Evolutionary conservation across 768 basidiomycete species (phyloP), one percentile per base, ranked within the genome.

Genomic region (Daedaleopsis nitida): DNA sequence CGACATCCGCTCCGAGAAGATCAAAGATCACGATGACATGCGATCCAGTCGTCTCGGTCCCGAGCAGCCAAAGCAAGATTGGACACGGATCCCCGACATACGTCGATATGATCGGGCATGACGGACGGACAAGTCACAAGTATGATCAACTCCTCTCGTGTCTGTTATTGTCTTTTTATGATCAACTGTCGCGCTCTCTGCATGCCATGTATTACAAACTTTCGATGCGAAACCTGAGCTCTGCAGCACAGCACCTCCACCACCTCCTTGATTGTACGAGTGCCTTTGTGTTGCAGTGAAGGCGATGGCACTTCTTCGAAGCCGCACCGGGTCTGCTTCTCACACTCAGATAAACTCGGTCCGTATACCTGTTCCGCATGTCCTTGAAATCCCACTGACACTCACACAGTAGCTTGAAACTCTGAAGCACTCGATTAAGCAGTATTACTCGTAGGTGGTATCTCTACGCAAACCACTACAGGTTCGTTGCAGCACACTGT

Each of bases 71-170:
- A n/a, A 57, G 45, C 34, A 57, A 47, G 45, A 48, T 23, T 48
- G 47, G 55, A 12, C 37, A 13, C 45, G 45, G 19, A 49, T 57
- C 17, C 55, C 55, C 37, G 55, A 57, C 19, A 23, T 23, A n/a
- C 55, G 47, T 19, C 47, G 55, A 37, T 12, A 3, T 9, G 21
- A 8, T 10, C 14, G n/a, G 14, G 27, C 16, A 0, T 21, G 19
- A n/a, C 3, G 48, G 3, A 13, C 19, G n/a, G 17, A n/a, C 19
- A n/a, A 43, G 12, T n/a, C 14, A 14, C 4, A 43, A 43, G 27
- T 32, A 32, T 32, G 27, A n/a, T n/a, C n/a, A n/a, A n/a, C n/a
- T n/a, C 7, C 27, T 32, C 27, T 32, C 27, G 27, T 32, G 27
- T 32, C 27, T 32, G 27, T 32, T 32, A 7, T 32, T 3, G 3